These are phyloP conservation scores for Russula emetica DNA, from an alignment of 768 basidiomycete species.

Conservation along the genomic window DNA sequence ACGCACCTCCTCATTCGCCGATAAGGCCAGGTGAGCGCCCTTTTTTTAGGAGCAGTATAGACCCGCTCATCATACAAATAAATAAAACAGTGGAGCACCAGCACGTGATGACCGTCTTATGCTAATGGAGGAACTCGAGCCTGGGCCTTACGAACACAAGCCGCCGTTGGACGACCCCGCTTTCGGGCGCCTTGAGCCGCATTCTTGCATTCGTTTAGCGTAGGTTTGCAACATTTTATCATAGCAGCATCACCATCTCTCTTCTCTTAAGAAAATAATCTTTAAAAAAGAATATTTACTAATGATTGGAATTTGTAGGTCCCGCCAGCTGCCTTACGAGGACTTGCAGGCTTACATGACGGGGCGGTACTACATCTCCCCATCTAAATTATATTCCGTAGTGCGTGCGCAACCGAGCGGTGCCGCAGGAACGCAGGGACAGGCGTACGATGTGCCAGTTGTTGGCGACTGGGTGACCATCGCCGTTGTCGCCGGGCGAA, in stretches of 20 bases:
- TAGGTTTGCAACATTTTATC: conserved; percentile 41
- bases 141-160: conserved; percentile 74
- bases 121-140: conserved; percentile 69
- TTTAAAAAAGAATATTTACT: not conserved
- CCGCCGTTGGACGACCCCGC: conserved; percentile 66
- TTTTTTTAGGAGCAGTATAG: not conserved
- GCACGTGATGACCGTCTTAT: conserved; percentile 58
- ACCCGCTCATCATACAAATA: conserved; percentile 12
- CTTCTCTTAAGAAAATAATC: not conserved
- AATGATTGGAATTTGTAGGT: conserved; percentile 40
- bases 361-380: conserved; percentile 83
- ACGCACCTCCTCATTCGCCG: conserved; percentile 28
- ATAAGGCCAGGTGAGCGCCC: conserved; percentile 26
- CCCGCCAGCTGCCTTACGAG: conserved; percentile 67
- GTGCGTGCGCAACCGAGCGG: conserved; percentile 73
- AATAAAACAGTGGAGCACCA: conserved; percentile 20
- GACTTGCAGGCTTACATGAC: conserved; percentile 75
- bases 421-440: conserved; percentile 29
- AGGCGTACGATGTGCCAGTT: conserved; percentile 87
- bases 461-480: conserved; percentile 94
- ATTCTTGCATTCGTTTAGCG: conserved; percentile 83
- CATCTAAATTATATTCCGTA: conserved; percentile 84
- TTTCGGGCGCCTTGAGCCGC: conserved; percentile 82
- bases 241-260: not conserved
- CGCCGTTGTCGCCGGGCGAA: conserved; percentile 89